Percentiles rank a stretch among this genome's conserved stretches.
These are phyloP conservation scores for Peterozyma xylosa DNA, from an alignment of 805 yeast genomes.

Conservation along the genomic window DNA sequence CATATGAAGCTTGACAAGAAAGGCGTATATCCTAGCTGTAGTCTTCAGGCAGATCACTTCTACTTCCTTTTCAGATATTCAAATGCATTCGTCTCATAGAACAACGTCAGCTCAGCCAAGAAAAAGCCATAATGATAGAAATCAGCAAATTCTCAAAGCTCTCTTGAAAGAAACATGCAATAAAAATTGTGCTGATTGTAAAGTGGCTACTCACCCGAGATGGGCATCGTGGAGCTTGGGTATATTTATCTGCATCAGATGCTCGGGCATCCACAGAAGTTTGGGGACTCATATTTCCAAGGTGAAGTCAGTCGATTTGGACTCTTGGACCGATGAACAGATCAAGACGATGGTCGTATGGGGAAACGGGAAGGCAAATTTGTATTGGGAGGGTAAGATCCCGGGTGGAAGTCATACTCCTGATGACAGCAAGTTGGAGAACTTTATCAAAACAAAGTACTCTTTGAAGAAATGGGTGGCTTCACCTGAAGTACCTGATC, in stretches of 20 bases:
- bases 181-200: conserved; percentile 86
- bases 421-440: conserved; percentile 77
- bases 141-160: conserved; percentile 65
- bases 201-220: conserved; percentile 81
- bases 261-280: conserved; percentile 93
- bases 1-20: too few relatives aligned
- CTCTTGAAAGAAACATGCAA: conserved; percentile 74
- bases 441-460: conserved; percentile 87
- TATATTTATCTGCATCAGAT: conserved; percentile 84
- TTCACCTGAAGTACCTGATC: conserved; percentile 51
- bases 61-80: too few relatives aligned
- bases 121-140: conserved; percentile 30
- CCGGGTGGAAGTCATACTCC: conserved; percentile 64
- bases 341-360: conserved; percentile 72
- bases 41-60: too few relatives aligned
- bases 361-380: conserved; percentile 79
- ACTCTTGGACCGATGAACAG: conserved; percentile 95
- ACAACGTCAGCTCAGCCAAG: conserved; percentile 3
- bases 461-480: conserved; percentile 83
- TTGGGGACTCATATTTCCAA: conserved; percentile 94
- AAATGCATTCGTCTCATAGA: too few relatives aligned
- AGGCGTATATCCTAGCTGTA: too few relatives aligned
- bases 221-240: conserved; percentile 99
- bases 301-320: conserved; percentile 90
- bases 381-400: conserved; percentile 76